Conservation (phyloP, 345 rosid species). For the Dimocarpus longan region DNA sequence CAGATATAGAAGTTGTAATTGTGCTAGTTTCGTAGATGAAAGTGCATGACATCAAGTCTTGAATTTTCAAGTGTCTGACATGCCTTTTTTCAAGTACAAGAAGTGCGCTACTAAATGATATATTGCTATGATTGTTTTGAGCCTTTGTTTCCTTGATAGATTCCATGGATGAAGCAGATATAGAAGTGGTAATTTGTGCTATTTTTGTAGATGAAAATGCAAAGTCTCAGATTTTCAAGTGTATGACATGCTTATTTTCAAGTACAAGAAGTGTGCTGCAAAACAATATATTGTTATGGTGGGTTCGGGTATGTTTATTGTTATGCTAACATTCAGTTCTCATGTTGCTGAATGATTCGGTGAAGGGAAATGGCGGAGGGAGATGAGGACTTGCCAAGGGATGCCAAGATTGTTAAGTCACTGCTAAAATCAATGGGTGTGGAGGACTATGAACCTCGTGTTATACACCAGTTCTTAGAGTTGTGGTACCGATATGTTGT, state of each 20-base stretch:
- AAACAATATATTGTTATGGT: background rate
- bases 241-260: too few relatives aligned
- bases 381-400: constrained; percentile 75
- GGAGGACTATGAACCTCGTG: constrained; percentile 89
- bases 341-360: constrained; percentile 3
- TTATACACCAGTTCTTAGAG: constrained; percentile 84
- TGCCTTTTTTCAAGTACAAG: background rate
- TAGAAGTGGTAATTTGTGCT: too few relatives aligned
- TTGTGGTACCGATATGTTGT: constrained; percentile 90
- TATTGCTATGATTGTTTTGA: background rate
- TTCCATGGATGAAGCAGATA: too few relatives aligned
- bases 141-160: too few relatives aligned
- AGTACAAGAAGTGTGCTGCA: too few relatives aligned
- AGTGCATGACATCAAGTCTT: background rate
- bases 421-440: constrained; percentile 92
- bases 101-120: background rate
- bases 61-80: background rate
- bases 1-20: background rate
- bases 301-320: background rate
- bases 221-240: too few relatives aligned
- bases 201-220: too few relatives aligned
- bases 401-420: constrained; percentile 79
- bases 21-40: background rate
- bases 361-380: constrained; percentile 52
- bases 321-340: background rate